A percentile compares a stretch with the other conserved stretches of the same genome.
Evolutionary conservation across 75 land plant species (phyloP).

Genomic region (Cupressus sempervirens): DNA sequence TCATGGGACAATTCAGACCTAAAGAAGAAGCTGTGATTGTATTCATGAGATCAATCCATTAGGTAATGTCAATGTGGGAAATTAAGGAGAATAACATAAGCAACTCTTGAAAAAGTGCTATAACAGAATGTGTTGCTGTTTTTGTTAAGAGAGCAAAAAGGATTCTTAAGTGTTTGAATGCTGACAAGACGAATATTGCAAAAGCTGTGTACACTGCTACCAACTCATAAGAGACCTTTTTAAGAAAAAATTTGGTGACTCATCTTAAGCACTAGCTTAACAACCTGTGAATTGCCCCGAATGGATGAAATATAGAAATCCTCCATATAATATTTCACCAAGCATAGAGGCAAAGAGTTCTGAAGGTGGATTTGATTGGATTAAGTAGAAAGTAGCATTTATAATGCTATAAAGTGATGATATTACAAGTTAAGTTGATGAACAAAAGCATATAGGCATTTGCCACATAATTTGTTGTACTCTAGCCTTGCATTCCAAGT

Average conservation of each 20-base stretch:
- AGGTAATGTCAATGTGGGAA: background rate
- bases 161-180: background rate
- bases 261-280: background rate
- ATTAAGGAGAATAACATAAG: background rate
- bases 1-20: no score
- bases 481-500: background rate
- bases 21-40: no score
- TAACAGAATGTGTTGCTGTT: background rate
- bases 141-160: background rate
- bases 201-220: background rate
- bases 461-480: background rate
- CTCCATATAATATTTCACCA: background rate
- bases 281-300: background rate
- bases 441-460: background rate
- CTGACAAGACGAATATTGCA: background rate
- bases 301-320: background rate
- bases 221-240: background rate
- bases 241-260: background rate
- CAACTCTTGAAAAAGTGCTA: background rate
- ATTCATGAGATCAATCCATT: no score
- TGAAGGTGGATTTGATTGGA: background rate
- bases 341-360: background rate
- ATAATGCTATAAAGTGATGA: background rate
- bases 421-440: background rate
- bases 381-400: background rate